Base-by-base conservation (phyloP, 2,329 filamentous ascomycete genomes). In the Phaeosphaeria sp. region DNA sequence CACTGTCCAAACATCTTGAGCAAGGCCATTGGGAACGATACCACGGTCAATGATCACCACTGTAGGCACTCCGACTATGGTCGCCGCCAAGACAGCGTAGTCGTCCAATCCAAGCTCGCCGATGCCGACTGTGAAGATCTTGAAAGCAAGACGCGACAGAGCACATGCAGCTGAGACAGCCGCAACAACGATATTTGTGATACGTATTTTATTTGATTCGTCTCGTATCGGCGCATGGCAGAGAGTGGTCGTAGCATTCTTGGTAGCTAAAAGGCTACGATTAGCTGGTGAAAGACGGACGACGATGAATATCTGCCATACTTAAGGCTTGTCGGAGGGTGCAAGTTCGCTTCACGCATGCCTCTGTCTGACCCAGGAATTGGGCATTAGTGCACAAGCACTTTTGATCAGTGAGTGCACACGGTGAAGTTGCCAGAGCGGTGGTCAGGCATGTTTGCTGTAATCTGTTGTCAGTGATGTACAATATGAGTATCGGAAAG, bases 1-100 rank as follows among this genome's bases (percentile, higher is more conserved):
- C 1, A 85, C 58, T 0, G 80, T 81, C 83, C 83, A 85, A 22
- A 84, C 72, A 53, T 85, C 83, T 13, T 67, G 74, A 2, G 83
- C 82, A 2, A 84, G 67, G 0, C 83, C 83, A 36, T 52, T 55
- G 1, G 57, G 60, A 18, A 63, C 30, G 6, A 52, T 36, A 2
- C 54, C 50, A 11, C 56, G 30, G 18, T 64, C 62, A 33, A 64
- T 52, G 5, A 62, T 58, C 10, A 60, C 30, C 7, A 60, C 48
- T 2, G 54, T 57, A 0, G 30, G 52, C 21, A 55, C 17, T 25
- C 53, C 53, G 11, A 39, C 17, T 1, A 55, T 3, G 9, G 46
- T 36, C 15, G 47, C 47, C 39, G 20, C 39, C n/a, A 55, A 11
- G 17, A 55, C 42, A 39, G 63, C 58, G 13, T 64, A 72, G 52